Evolutionary conservation across 176 grass and related monocot species (phyloP).

Genomic region (Aegilops speltoides): DNA sequence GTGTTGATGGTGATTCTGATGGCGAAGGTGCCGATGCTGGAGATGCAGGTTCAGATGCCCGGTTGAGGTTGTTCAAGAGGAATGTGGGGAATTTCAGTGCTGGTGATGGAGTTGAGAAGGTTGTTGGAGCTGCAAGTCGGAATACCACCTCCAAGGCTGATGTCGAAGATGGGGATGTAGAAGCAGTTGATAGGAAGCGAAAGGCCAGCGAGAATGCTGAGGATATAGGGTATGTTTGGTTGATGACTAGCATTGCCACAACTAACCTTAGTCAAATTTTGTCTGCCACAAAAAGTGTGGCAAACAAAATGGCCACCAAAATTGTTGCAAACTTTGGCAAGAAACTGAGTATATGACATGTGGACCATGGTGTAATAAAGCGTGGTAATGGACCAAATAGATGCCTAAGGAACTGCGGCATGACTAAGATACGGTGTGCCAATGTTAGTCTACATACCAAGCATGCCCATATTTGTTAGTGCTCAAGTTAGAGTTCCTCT

Average conservation of each 20-base stretch:
- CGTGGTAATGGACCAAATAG: neutral
- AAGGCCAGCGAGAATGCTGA: neutral
- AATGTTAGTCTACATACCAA: neutral
- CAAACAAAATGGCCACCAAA: constrained; percentile 15
- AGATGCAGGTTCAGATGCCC: neutral
- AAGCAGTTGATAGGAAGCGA: neutral
- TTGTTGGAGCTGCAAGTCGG: neutral
- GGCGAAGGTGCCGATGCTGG: neutral
- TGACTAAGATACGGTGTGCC: neutral
- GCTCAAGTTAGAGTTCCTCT: neutral
- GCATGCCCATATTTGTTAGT: neutral
- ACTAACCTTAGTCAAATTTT: constrained; percentile 5
- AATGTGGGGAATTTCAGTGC: neutral
- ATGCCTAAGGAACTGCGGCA: neutral
- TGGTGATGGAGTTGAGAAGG: neutral
- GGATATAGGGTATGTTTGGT: neutral
- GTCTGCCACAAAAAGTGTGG: neutral
- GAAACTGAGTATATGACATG: neutral
- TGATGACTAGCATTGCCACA: neutral
- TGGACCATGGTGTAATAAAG: neutral
- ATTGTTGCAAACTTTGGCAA: neutral
- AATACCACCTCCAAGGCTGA: neutral
- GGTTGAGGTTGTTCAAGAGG: neutral
- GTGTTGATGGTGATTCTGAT: neutral
- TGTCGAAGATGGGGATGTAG: neutral